Conservation (phyloP, 148 eudicot genomes). For the Pouteria glomerata region DNA sequence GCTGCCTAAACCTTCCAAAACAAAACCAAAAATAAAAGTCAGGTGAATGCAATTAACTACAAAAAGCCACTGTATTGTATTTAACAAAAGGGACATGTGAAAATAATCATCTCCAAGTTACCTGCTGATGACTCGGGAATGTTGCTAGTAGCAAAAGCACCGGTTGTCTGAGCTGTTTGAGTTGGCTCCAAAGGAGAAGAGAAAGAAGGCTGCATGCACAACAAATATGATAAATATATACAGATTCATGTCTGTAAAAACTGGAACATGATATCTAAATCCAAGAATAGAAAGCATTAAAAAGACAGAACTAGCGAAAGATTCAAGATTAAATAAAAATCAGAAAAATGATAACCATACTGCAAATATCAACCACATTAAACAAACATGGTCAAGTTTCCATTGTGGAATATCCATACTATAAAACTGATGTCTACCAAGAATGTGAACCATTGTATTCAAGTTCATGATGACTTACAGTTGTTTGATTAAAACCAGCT, state of each 20-base stretch:
- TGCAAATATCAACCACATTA: no score
- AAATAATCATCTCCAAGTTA: neutral
- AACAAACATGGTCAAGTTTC: neutral
- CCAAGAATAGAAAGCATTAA: no score
- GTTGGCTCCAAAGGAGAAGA: neutral
- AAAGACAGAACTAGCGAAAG: no score
- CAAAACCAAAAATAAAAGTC: neutral
- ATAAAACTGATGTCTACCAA: neutral
- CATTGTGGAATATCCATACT: neutral
- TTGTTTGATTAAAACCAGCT: neutral
- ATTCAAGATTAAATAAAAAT: no score
- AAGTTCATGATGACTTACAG: neutral
- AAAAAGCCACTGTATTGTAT: neutral
- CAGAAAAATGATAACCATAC: no score
- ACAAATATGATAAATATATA: neutral
- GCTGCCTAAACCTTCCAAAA: neutral
- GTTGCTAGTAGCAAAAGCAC: neutral
- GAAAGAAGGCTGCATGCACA: conserved; percentile 1
- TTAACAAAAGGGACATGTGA: neutral
- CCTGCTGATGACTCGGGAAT: neutral
- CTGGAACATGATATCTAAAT: no score
- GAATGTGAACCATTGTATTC: neutral
- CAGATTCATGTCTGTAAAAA: neutral
- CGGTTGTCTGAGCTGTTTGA: neutral
- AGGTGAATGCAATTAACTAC: neutral